Base-by-base conservation (phyloP, 805 yeast genomes). In the Lipomyces starkeyi region DNA sequence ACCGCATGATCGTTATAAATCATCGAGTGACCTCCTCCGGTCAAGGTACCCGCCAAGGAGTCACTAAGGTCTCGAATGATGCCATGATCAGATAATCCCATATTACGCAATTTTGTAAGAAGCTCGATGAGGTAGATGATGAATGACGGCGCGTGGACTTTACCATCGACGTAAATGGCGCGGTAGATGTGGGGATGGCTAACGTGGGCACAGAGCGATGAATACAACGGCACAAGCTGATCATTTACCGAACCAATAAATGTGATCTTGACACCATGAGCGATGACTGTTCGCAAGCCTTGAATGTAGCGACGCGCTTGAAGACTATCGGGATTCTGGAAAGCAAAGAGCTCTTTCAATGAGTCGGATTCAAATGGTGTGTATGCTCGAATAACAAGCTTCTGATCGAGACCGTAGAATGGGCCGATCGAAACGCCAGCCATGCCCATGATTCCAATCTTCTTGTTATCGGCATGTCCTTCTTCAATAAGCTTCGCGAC, bases 341-440 rank as follows among this genome's bases (percentile, higher is more conserved):
- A 90, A 74, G 93, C 95, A 78, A 94, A 94, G 62, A 94, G 80
- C 78, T 94, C 99, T 73, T 85, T 80, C 79, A 94, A 78, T 0
- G 98, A 91, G 63, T 90, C 97, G 72, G 88, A 90, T 76, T 95
- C 99, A 68, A 94, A 89, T 0, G 97, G 88, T 0, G 97, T 89
- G 75, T 93, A 93, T 0, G 98, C 97, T 71, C 93, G 85, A 78
- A 94, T 88, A 69, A 93, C 85, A 32, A 93, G 80, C 9, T 88
- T 87, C 77, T 91, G 93, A 76, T 95, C 98, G 73, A 87, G 86
- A 0, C 98, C 98, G 72, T 88, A 91, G 76, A 91, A 91, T 1
- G 99, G 99, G 0, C 99, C 99, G 76, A 91, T 87, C 74, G 93
- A 91, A 29, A 93, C 87, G 0, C 98, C 98, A 0, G 98, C 98